These are phyloP conservation scores for Rutstroemia sp. DNA, from an alignment of 2,329 filamentous ascomycete genomes.

Conservation along the genomic window DNA sequence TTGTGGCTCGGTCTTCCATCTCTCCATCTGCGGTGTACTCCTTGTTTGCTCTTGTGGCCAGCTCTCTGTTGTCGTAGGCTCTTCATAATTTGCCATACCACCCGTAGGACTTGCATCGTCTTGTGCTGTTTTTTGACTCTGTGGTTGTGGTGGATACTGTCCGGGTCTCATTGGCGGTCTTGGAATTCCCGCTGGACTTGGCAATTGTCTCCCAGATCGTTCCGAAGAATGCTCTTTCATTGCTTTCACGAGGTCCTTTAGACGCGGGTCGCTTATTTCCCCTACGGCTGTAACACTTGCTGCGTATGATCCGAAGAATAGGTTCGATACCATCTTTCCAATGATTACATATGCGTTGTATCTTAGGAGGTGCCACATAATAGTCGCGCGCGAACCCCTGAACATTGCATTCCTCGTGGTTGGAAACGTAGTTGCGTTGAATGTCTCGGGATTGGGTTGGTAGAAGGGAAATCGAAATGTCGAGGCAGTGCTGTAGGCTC, in stretches of 20 bases:
- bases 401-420: conserved; percentile 8
- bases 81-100: conserved; percentile 13
- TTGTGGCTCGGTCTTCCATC: not conserved
- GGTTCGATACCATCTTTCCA: conserved; percentile 14
- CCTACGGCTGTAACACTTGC: conserved; percentile 20
- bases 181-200: not conserved
- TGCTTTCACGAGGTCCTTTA: conserved; percentile 18
- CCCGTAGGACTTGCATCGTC: conserved; percentile 26
- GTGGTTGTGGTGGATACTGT: conserved; percentile 8
- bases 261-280: conserved; percentile 21
- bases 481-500: conserved; percentile 16
- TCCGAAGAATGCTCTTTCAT: conserved; percentile 5
- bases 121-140: conserved; percentile 7
- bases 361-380: conserved; percentile 22
- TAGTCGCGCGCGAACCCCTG: conserved; percentile 13
- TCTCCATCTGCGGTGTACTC: not conserved
- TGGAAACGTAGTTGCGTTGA: conserved; percentile 19
- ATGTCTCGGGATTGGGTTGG: conserved; percentile 22
- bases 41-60: not conserved
- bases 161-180: conserved; percentile 1
- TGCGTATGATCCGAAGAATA: conserved; percentile 23
- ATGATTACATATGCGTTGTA: conserved; percentile 17
- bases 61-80: conserved; percentile 7
- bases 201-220: conserved; percentile 1
- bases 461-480: conserved; percentile 27